phyloP scores from a whole-genome alignment of 2,329 filamentous ascomycete species.

The Colletotrichum sp. region DNA sequence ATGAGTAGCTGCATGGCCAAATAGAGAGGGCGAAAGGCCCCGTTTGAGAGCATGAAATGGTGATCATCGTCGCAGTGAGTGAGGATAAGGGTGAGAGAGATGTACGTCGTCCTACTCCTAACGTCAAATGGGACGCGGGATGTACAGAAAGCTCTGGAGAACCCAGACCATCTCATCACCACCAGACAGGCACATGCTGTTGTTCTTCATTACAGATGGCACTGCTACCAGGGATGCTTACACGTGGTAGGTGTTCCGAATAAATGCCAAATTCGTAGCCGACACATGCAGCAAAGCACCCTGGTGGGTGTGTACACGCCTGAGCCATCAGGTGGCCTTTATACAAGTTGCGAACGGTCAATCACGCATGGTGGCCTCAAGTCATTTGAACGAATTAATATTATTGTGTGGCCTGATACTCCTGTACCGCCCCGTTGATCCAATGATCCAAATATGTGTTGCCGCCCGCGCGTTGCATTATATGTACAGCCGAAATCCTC shows the following conservation, averaged over 20 bases:
- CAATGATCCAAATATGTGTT: slow-evolving; percentile 10
- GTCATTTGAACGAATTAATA: background rate
- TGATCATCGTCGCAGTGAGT: background rate
- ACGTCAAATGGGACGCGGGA: background rate
- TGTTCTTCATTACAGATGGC: background rate
- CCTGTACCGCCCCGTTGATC: slow-evolving; percentile 7
- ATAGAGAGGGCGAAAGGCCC: background rate
- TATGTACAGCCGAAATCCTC: slow-evolving; percentile 6
- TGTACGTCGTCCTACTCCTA: background rate
- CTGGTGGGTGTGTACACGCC: background rate
- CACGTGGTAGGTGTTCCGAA: background rate
- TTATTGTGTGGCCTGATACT: background rate
- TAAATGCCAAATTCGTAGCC: background rate
- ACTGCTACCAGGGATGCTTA: background rate
- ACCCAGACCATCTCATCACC: background rate
- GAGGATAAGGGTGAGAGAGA: background rate
- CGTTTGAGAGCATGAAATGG: background rate
- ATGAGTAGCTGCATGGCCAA: background rate
- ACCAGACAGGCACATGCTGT: background rate
- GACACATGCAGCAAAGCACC: background rate
- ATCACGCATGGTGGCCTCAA: background rate
- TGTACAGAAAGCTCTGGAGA: background rate
- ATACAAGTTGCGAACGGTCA: background rate
- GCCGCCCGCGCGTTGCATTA: background rate
- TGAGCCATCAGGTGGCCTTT: background rate